Conservation (phyloP, 805 yeast species). For the Cephaloascus albidus region DNA sequence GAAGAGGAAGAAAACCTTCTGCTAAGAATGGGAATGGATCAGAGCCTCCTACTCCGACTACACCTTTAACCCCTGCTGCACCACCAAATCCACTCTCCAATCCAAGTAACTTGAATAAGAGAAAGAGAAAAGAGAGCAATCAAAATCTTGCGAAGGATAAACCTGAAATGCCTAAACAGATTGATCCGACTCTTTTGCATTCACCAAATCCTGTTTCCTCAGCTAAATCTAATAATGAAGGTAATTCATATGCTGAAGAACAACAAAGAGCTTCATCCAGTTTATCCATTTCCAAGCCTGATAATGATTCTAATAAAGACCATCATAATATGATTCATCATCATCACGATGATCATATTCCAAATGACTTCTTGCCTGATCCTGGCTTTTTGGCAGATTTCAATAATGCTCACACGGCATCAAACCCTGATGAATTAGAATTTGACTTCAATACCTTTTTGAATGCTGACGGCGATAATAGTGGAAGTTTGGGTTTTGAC, state of each 20-base stretch:
- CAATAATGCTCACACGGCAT: slow-evolving; percentile 19
- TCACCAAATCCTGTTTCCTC: slow-evolving; percentile 8
- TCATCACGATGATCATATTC: slow-evolving; percentile 1
- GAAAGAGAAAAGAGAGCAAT: background rate
- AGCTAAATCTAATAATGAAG: background rate
- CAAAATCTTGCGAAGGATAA: background rate
- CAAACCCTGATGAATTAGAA: slow-evolving; percentile 18
- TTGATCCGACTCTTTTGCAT: slow-evolving; percentile 11
- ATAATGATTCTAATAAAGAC: background rate
- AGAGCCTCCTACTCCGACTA: slow-evolving; percentile 21
- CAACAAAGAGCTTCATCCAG: background rate
- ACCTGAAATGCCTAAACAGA: background rate
- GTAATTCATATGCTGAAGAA: background rate
- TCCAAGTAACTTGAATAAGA: background rate
- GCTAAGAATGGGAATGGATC: slow-evolving; percentile 13
- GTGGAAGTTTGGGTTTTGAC: slow-evolving; percentile 20
- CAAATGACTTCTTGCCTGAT: slow-evolving; percentile 2
- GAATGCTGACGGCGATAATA: slow-evolving; percentile 25
- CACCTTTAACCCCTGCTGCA: slow-evolving; percentile 16
- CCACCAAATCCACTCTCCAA: slow-evolving; percentile 12
- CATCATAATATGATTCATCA: background rate
- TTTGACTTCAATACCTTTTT: slow-evolving; percentile 36
- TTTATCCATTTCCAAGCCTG: background rate
- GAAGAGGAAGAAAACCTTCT: slow-evolving; percentile 7
- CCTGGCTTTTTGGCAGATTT: slow-evolving; percentile 15